These are phyloP conservation scores for Phytophthora macrochlamydospora DNA, from an alignment of 352 stramenopile species.

Conservation along the genomic window DNA sequence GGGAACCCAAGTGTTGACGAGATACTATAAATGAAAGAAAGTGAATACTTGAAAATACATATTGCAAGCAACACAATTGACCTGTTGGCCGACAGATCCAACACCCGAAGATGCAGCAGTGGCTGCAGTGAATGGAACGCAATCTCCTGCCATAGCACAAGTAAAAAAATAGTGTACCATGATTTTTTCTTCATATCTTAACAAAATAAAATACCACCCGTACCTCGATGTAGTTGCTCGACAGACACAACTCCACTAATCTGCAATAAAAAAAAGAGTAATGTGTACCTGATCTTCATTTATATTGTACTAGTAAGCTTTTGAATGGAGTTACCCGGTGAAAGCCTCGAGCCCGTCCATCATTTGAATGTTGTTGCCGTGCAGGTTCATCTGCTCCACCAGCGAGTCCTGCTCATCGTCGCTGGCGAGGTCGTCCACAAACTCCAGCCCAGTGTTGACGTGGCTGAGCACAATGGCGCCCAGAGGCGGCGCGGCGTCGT, in stretches of 20 bases:
- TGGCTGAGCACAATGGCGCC: slow-evolving; percentile 30
- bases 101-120: slow-evolving; percentile 62
- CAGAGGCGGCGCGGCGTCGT: slow-evolving; percentile 10
- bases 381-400: slow-evolving; percentile 79
- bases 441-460: slow-evolving; percentile 45
- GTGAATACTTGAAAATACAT: background rate
- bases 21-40: slow-evolving; percentile 39
- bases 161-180: background rate
- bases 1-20: slow-evolving; percentile 62
- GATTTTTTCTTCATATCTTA: background rate
- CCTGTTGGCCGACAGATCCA: slow-evolving; percentile 84
- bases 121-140: slow-evolving; percentile 66
- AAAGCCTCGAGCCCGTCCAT: slow-evolving; percentile 77
- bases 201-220: background rate
- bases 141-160: slow-evolving; percentile 40
- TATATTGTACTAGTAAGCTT: background rate
- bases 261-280: slow-evolving; percentile 8
- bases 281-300: background rate
- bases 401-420: slow-evolving; percentile 47
- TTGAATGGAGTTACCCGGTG: slow-evolving; percentile 29
- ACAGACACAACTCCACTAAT: slow-evolving; percentile 79
- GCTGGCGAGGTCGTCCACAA: slow-evolving; percentile 41
- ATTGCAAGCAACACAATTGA: slow-evolving; percentile 12
- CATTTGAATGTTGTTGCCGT: slow-evolving; percentile 67
- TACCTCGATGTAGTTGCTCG: slow-evolving; percentile 79